These are phyloP conservation scores for Zygnema circumcarinatum DNA, from an alignment of 139 green algal genomes.

Conservation along the genomic window DNA sequence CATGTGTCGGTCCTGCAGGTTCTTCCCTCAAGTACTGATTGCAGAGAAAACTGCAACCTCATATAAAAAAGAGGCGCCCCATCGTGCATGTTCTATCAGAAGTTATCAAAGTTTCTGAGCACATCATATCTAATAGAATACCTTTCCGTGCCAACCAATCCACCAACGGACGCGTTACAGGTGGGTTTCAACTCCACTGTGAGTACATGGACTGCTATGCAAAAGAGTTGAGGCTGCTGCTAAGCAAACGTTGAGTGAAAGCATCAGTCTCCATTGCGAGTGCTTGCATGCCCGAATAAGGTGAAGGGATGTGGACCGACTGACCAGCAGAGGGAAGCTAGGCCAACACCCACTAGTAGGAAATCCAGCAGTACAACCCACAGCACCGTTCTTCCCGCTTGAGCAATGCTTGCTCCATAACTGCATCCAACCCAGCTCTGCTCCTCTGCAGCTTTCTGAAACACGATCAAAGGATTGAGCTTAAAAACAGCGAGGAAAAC, in stretches of 20 bases:
- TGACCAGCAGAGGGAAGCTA: conserved; percentile 87
- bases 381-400: conserved; percentile 45
- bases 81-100: no score
- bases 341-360: conserved; percentile 75
- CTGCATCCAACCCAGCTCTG: conserved; percentile 39
- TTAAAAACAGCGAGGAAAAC: not conserved
- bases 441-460: not conserved
- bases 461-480: not conserved
- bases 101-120: no score
- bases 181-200: no score
- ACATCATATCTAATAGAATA: no score
- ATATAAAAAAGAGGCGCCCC: not conserved
- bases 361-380: conserved; percentile 80
- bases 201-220: no score
- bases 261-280: no score
- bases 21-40: conserved; percentile 82
- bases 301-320: conserved; percentile 7
- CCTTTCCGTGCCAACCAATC: no score
- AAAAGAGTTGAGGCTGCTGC: no score
- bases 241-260: no score
- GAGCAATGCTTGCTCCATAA: conserved; percentile 39
- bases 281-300: no score
- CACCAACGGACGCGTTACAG: no score
- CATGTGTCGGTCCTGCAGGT: conserved; percentile 69
- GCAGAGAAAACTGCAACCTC: conserved; percentile 60